Percentiles rank a stretch among this genome's conserved stretches.
Conservation (phyloP, 139 green algal genomes). For the Penium margaritaceum region DNA sequence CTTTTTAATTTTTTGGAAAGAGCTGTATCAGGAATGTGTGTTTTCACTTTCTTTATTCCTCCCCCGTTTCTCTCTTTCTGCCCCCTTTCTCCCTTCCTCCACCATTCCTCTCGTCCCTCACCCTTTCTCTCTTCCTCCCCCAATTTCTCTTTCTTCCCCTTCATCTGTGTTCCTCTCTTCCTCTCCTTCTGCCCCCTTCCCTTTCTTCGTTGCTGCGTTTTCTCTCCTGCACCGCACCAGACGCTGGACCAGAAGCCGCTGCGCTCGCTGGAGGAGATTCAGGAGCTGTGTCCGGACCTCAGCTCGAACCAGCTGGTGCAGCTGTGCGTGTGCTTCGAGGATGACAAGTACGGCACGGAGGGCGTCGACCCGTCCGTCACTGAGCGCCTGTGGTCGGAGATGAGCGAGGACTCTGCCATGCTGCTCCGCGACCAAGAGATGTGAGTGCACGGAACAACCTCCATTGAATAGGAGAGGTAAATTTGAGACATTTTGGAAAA, state of each 20-base stretch:
- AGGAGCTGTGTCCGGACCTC: constrained; percentile 17
- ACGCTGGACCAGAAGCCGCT: constrained; percentile 7
- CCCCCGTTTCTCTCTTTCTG: too few species aligned
- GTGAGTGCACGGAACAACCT: too few species aligned
- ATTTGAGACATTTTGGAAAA: too few species aligned
- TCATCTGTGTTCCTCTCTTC: neutral
- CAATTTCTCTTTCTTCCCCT: too few species aligned
- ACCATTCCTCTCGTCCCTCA: too few species aligned
- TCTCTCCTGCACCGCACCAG: too few species aligned
- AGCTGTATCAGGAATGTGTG: too few species aligned
- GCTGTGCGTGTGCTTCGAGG: constrained; percentile 8
- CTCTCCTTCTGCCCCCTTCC: neutral
- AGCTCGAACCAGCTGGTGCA: constrained; percentile 6
- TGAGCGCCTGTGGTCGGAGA: neutral
- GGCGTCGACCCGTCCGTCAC: neutral
- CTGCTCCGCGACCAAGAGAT: neutral
- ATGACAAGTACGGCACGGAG: neutral
- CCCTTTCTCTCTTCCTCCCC: too few species aligned
- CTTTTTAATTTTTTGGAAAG: too few species aligned
- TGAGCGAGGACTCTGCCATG: neutral
- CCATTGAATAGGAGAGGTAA: too few species aligned
- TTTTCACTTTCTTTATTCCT: too few species aligned
- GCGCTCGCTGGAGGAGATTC: constrained; percentile 9
- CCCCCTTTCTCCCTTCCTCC: too few species aligned
- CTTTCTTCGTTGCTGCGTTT: neutral